These are phyloP conservation scores for Jackrogersella multiformis DNA, from an alignment of 495 filamentous ascomycete genomes.

Conservation along the genomic window DNA sequence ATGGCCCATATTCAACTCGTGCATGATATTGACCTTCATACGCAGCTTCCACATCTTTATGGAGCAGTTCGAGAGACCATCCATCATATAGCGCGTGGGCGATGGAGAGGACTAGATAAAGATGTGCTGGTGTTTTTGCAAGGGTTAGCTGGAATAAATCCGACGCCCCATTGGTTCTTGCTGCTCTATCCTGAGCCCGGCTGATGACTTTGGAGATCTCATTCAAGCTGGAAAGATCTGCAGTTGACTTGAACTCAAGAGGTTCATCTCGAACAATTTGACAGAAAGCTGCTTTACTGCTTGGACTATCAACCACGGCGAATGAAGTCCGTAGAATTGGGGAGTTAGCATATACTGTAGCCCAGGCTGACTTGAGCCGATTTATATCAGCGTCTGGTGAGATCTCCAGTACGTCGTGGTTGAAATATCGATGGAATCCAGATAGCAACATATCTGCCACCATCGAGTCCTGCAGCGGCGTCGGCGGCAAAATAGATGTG, in stretches of 20 bases:
- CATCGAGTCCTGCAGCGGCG: slow-evolving; percentile 85
- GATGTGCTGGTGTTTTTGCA: slow-evolving; percentile 44
- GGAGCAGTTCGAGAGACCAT: slow-evolving; percentile 72
- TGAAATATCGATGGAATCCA: slow-evolving; percentile 76
- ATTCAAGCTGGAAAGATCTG: slow-evolving; percentile 30
- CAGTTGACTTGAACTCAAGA: slow-evolving; percentile 16
- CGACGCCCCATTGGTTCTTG: slow-evolving; percentile 31
- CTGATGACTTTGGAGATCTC: slow-evolving; percentile 44
- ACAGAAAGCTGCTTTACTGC: slow-evolving; percentile 65
- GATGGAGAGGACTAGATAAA: slow-evolving; percentile 72
- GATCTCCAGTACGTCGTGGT: slow-evolving; percentile 73
- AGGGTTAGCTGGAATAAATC: slow-evolving; percentile 56
- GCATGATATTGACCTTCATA: slow-evolving; percentile 56
- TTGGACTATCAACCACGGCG: slow-evolving; percentile 65
- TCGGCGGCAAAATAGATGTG: slow-evolving; percentile 67
- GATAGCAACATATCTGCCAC: slow-evolving; percentile 77
- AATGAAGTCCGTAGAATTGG: slow-evolving; percentile 83
- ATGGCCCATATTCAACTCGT: slow-evolving; percentile 56
- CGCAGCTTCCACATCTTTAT: slow-evolving; percentile 69
- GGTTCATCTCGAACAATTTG: slow-evolving; percentile 65
- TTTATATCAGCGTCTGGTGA: slow-evolving; percentile 56
- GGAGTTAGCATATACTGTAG: slow-evolving; percentile 61
- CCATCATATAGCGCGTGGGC: slow-evolving; percentile 86
- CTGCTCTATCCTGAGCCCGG: slow-evolving; percentile 43
- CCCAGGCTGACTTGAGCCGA: slow-evolving; percentile 68